phyloP scores from a whole-genome alignment of 179 eudicot species.

The Actinidia polygama region DNA sequence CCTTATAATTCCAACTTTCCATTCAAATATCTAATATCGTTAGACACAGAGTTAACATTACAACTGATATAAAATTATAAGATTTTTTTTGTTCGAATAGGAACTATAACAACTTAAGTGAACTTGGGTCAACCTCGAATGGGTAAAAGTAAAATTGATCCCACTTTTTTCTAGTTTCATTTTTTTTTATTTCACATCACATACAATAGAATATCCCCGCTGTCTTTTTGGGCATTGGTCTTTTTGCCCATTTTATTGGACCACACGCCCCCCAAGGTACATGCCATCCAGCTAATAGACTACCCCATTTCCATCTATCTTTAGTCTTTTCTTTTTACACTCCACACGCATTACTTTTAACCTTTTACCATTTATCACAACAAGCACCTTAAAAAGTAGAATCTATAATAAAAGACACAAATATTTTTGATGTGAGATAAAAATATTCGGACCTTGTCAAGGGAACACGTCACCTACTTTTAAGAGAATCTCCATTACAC shows the following conservation, averaged over 20 bases:
- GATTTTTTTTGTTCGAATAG: too few species aligned
- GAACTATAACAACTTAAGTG: too few species aligned
- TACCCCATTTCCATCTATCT: neutral
- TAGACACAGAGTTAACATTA: too few species aligned
- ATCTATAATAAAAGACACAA: neutral
- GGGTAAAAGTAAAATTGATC: too few species aligned
- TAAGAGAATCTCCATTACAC: neutral
- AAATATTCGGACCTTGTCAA: neutral
- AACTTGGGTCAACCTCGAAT: too few species aligned
- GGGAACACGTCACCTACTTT: too few species aligned
- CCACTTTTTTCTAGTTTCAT: too few species aligned
- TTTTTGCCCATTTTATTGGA: neutral
- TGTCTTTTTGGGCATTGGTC: neutral
- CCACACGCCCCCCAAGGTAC: neutral
- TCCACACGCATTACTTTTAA: neutral
- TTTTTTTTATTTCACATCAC: too few species aligned
- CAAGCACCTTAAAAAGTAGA: neutral
- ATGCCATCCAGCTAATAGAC: conserved; percentile 4
- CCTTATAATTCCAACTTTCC: too few species aligned
- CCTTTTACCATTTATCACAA: neutral
- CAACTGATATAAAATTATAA: too few species aligned
- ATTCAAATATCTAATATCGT: too few species aligned
- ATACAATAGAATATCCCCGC: too few species aligned
- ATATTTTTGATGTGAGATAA: neutral
- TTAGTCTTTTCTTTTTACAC: neutral